Conservation (phyloP, 495 filamentous ascomycete species). For the Pyrenula aspistea region DNA sequence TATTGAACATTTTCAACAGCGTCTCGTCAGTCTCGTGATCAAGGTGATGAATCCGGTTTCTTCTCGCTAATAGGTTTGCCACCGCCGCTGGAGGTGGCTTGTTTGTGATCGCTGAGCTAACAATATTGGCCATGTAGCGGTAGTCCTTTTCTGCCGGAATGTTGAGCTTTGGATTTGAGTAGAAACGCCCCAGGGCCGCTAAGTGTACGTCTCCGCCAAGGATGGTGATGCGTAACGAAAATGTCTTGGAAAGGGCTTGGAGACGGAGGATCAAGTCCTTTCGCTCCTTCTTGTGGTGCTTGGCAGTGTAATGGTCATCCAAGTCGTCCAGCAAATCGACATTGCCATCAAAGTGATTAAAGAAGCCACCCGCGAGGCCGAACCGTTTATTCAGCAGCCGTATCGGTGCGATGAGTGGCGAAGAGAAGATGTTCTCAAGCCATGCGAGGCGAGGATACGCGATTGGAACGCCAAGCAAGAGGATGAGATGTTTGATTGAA, state of each 20-base stretch:
- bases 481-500: conserved; percentile 67
- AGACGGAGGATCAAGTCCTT: conserved; percentile 60
- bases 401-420: conserved; percentile 72
- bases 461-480: conserved; percentile 85
- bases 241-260: conserved; percentile 56
- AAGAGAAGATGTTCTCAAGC: conserved; percentile 81
- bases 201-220: conserved; percentile 73
- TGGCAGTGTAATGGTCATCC: conserved; percentile 90
- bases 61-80: conserved; percentile 70
- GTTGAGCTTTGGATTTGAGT: conserved; percentile 50
- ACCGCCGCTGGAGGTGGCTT: conserved; percentile 83
- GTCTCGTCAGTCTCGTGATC: conserved; percentile 79
- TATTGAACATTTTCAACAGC: conserved; percentile 72
- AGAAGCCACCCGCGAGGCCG: conserved; percentile 69
- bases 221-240: conserved; percentile 72
- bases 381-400: conserved; percentile 86
- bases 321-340: conserved; percentile 87
- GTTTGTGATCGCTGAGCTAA: conserved; percentile 78
- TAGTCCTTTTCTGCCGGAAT: conserved; percentile 50
- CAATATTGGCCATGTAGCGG: conserved; percentile 63
- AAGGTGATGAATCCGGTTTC: conserved; percentile 92
- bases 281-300: conserved; percentile 82
- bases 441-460: conserved; percentile 89
- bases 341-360: conserved; percentile 87
- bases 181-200: conserved; percentile 64